Percentiles rank a stretch among this genome's conserved stretches.
These are phyloP conservation scores for Gastrolobium villosum DNA, from an alignment of 306 rosid species.

Conservation along the genomic window DNA sequence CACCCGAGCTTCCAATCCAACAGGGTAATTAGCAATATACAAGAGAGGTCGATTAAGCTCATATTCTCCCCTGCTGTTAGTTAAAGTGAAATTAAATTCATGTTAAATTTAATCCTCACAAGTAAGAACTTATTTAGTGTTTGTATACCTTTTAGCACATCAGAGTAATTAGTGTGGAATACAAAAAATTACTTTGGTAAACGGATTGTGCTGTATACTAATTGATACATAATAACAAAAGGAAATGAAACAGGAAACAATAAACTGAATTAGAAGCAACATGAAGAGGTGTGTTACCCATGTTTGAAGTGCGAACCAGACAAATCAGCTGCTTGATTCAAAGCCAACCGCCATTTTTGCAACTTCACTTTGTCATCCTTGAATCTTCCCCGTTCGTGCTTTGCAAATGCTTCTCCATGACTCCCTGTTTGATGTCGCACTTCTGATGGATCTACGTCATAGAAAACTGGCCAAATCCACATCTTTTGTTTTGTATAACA, in stretches of 20 bases:
- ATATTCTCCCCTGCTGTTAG: conserved; percentile 6
- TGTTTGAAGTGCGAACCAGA: conserved; percentile 25
- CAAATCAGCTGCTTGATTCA: conserved; percentile 9
- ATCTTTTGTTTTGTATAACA: neutral
- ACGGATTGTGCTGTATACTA: too few species aligned
- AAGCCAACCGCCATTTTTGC: conserved; percentile 8
- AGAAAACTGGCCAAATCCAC: conserved; percentile 12
- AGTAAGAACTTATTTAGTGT: neutral
- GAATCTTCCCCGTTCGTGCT: conserved; percentile 1
- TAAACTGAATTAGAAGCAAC: neutral
- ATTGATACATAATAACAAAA: too few species aligned
- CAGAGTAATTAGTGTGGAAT: too few species aligned
- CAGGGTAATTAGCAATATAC: conserved; percentile 32
- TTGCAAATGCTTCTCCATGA: conserved; percentile 4
- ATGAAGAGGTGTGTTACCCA: neutral
- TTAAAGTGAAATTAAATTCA: neutral
- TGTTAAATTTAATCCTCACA: neutral
- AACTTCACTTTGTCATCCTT: neutral
- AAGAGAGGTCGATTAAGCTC: neutral
- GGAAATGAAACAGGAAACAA: neutral
- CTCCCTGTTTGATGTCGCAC: conserved; percentile 14
- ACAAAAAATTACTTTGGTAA: too few species aligned
- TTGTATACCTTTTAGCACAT: too few species aligned
- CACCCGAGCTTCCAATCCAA: neutral
- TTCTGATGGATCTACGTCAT: conserved; percentile 25